Evolutionary conservation across 2,329 filamentous ascomycete species (phyloP).

Genomic region (Xylaria sp.): DNA sequence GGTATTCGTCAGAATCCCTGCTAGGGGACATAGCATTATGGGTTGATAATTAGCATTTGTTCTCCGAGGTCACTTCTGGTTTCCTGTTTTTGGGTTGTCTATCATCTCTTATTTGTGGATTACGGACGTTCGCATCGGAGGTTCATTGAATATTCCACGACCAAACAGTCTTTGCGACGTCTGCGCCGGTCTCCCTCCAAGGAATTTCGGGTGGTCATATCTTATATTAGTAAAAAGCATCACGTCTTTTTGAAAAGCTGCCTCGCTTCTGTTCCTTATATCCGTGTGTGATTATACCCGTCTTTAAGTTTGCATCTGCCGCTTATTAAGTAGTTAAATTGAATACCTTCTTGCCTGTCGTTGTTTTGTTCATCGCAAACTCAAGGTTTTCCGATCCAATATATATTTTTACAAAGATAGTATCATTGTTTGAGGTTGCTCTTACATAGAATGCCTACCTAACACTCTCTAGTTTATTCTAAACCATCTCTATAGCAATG

Average conservation of each 20-base stretch:
- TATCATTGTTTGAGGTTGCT: not conserved
- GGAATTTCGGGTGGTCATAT: conserved; percentile 1
- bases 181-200: not conserved
- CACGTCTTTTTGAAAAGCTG: not conserved
- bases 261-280: not conserved
- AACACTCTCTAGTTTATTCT: not conserved
- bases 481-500: too few species aligned
- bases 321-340: not conserved
- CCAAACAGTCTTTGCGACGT: not conserved
- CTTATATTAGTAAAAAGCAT: conserved; percentile 23
- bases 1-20: conserved; percentile 23
- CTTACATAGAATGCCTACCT: not conserved
- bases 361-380: not conserved
- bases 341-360: not conserved
- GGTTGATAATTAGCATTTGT: conserved; percentile 24
- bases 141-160: conserved; percentile 11
- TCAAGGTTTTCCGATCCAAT: not conserved
- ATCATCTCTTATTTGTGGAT: conserved; percentile 14
- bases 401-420: not conserved
- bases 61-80: conserved; percentile 6
- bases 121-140: conserved; percentile 17
- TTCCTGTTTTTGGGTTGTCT: conserved; percentile 12
- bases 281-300: not conserved
- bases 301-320: not conserved
- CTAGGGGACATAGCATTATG: conserved; percentile 16